A percentile compares a stretch with the other conserved stretches of the same genome.
These are phyloP conservation scores for Botrytis deweyae DNA, from an alignment of 2,329 filamentous ascomycete genomes.

Conservation along the genomic window DNA sequence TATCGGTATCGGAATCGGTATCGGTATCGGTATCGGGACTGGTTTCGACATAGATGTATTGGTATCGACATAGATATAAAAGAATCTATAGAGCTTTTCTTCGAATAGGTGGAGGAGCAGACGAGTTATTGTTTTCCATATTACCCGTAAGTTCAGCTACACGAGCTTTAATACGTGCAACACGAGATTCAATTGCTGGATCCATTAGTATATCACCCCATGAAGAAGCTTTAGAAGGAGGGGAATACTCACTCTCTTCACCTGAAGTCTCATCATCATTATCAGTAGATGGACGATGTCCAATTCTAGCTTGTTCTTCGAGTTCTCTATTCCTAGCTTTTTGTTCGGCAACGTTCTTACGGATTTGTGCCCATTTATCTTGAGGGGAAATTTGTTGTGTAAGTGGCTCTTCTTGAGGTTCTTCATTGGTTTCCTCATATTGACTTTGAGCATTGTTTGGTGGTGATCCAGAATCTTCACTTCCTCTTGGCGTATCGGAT, in stretches of 20 bases:
- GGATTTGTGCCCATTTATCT: slow-evolving; percentile 94
- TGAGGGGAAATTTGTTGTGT: slow-evolving; percentile 40
- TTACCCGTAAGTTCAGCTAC: slow-evolving; percentile 91
- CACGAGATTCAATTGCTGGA: slow-evolving; percentile 88
- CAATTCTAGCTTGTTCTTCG: slow-evolving; percentile 60
- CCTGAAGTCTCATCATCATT: slow-evolving; percentile 86
- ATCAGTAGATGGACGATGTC: slow-evolving; percentile 57
- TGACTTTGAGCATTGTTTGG: slow-evolving; percentile 27
- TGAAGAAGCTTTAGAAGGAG: neutral
- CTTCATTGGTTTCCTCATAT: slow-evolving; percentile 37
- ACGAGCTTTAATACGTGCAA: slow-evolving; percentile 95
- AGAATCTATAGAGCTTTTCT: slow-evolving; percentile 7
- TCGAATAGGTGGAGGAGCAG: slow-evolving; percentile 24
- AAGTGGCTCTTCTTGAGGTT: slow-evolving; percentile 32
- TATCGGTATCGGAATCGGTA: neutral
- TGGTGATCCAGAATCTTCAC: slow-evolving; percentile 45
- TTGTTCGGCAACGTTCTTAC: slow-evolving; percentile 87
- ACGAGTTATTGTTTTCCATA: slow-evolving; percentile 54
- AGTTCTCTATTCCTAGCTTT: slow-evolving; percentile 62
- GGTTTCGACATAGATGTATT: neutral
- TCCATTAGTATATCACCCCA: slow-evolving; percentile 33
- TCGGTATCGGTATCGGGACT: neutral
- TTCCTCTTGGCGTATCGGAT: slow-evolving; percentile 35
- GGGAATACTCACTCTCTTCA: slow-evolving; percentile 76
- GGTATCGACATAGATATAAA: neutral